Conservation (phyloP, 1,139 yeast genomes). For the Kurtzmaniella quercitrusa region DNA sequence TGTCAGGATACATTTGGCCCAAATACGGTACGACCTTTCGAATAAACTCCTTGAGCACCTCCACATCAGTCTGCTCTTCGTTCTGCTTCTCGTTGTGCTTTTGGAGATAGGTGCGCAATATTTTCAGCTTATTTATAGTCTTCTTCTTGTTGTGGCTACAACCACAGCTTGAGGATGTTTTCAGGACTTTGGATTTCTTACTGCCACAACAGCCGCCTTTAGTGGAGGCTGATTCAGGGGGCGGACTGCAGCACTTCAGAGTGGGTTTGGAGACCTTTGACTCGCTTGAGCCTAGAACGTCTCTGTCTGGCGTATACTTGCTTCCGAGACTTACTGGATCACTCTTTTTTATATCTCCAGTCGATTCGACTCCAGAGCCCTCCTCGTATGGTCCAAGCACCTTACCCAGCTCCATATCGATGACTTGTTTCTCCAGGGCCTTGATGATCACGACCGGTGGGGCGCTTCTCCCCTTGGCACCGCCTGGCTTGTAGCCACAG, state of each 20-base stretch:
- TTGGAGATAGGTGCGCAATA: slow-evolving; percentile 32
- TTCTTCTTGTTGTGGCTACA: slow-evolving; percentile 9
- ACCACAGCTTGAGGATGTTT: neutral
- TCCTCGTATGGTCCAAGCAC: slow-evolving; percentile 40
- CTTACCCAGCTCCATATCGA: slow-evolving; percentile 44
- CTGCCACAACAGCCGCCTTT: slow-evolving; percentile 24
- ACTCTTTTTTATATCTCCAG: no score
- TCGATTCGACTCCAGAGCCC: no score
- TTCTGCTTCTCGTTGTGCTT: slow-evolving; percentile 15
- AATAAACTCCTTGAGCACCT: neutral
- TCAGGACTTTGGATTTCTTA: slow-evolving; percentile 11
- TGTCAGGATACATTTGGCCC: neutral
- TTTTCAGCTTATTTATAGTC: slow-evolving; percentile 30
- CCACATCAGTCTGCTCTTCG: neutral
- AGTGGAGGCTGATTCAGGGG: slow-evolving; percentile 17
- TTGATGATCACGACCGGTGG: slow-evolving; percentile 40
- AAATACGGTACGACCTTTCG: neutral
- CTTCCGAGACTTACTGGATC: no score
- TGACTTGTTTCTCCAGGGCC: slow-evolving; percentile 48
- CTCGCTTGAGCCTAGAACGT: no score
- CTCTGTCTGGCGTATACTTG: no score
- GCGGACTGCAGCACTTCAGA: no score
- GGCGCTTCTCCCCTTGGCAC: slow-evolving; percentile 1
- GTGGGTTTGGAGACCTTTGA: neutral
- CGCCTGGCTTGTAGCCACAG: neutral